phyloP scores from a whole-genome alignment of 2,329 filamentous ascomycete species.

The Pestalotiopsis fici region DNA sequence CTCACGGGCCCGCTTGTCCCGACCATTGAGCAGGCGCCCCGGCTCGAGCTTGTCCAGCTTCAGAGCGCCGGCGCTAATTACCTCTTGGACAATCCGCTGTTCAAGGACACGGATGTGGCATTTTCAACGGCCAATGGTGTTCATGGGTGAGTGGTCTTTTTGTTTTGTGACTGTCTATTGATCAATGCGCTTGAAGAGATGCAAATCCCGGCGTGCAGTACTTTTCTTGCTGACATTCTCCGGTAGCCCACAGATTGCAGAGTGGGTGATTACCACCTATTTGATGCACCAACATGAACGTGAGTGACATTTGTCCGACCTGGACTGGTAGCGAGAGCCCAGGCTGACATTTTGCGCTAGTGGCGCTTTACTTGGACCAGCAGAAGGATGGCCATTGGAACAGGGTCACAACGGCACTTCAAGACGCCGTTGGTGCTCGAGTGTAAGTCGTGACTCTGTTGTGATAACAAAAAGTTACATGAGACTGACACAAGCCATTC shows the following conservation, averaged over 20 bases:
- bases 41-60: constrained; percentile 55
- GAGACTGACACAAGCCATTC: constrained; percentile 14
- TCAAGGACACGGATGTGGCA: constrained; percentile 47
- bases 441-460: constrained; percentile 48
- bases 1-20: constrained; percentile 46
- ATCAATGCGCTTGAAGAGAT: neutral
- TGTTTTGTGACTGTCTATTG: neutral
- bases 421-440: constrained; percentile 48
- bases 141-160: constrained; percentile 47
- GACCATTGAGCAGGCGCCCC: constrained; percentile 40
- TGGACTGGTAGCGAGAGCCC: no score
- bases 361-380: neutral
- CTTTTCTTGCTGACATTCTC: neutral
- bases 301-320: constrained; percentile 27
- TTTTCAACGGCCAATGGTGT: constrained; percentile 60
- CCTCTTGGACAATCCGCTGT: constrained; percentile 46
- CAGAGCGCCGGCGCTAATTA: constrained; percentile 55
- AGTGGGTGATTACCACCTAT: constrained; percentile 57
- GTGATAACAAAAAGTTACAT: neutral
- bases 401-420: constrained; percentile 36
- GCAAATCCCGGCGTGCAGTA: no score
- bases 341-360: neutral
- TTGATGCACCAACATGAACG: constrained; percentile 48
- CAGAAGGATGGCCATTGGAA: constrained; percentile 38
- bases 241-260: constrained; percentile 54